phyloP scores from a whole-genome alignment of 805 yeast genomes.

The Suhomyces sp. region DNA sequence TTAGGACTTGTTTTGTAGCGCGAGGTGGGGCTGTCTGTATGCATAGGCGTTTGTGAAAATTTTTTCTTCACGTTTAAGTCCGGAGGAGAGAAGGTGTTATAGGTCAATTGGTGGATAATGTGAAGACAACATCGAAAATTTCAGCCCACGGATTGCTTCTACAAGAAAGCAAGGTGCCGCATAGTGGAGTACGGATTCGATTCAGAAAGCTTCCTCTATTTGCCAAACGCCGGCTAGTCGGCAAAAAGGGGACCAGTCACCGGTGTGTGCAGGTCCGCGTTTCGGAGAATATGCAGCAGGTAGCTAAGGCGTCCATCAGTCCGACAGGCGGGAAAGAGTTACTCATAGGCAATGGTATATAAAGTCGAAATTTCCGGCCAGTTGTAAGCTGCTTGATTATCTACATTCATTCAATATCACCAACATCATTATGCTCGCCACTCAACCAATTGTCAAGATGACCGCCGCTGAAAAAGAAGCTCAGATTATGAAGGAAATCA shows the following conservation, averaged over 20 bases:
- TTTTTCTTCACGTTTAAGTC: neutral
- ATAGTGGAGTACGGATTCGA: neutral
- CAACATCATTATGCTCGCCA: conserved; percentile 1
- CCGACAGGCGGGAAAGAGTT: conserved; percentile 1
- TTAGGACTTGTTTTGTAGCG: neutral
- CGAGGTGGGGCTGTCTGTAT: neutral
- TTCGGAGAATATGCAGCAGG: neutral
- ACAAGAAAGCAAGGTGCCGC: neutral
- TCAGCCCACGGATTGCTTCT: neutral
- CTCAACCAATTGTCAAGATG: conserved; percentile 10
- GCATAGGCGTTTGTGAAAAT: neutral
- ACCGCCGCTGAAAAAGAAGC: conserved; percentile 45
- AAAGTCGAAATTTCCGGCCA: neutral
- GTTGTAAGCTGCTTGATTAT: neutral
- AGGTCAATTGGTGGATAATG: neutral
- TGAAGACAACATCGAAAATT: neutral
- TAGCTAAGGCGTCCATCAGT: conserved; percentile 1
- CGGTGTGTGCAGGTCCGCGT: neutral
- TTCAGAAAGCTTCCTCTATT: neutral
- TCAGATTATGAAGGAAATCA: conserved; percentile 43
- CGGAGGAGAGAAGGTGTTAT: neutral
- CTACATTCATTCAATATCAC: neutral
- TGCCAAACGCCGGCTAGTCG: neutral
- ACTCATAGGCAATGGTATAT: neutral
- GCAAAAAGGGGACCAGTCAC: neutral